Evolutionary conservation across 2,329 filamentous ascomycete species (phyloP).

Genomic region (Exophiala viscosa): DNA sequence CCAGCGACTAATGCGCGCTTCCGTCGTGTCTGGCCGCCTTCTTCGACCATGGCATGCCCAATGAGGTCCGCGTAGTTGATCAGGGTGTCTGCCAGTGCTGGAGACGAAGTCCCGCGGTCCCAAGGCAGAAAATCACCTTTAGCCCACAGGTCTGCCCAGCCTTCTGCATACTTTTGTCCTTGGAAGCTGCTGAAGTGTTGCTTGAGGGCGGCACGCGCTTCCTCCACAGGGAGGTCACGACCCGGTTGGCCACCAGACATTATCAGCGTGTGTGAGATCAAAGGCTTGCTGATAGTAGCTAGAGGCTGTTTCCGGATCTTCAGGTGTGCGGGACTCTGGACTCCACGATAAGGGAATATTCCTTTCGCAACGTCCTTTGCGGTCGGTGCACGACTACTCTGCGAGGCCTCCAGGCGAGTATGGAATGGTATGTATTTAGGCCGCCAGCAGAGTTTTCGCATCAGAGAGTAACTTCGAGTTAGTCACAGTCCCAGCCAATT

Average conservation of each 20-base stretch:
- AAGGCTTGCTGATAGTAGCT: neutral
- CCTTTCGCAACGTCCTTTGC: too few relatives aligned
- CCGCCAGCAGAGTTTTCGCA: too few relatives aligned
- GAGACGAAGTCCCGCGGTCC: slow-evolving; percentile 58
- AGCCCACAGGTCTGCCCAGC: slow-evolving; percentile 58
- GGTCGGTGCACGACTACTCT: too few relatives aligned
- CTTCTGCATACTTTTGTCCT: slow-evolving; percentile 41
- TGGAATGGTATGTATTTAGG: too few relatives aligned
- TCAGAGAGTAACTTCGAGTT: too few relatives aligned
- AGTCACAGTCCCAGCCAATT: too few relatives aligned
- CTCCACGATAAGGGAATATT: too few relatives aligned
- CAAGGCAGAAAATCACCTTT: slow-evolving; percentile 53
- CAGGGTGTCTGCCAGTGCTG: slow-evolving; percentile 56
- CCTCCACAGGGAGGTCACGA: slow-evolving; percentile 12
- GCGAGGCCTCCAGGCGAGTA: too few relatives aligned
- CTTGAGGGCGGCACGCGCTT: slow-evolving; percentile 23
- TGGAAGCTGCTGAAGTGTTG: slow-evolving; percentile 42
- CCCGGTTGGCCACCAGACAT: slow-evolving; percentile 1
- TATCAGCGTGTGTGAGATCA: neutral
- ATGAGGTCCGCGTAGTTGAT: slow-evolving; percentile 37
- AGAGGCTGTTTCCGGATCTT: neutral
- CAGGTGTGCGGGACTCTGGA: neutral
- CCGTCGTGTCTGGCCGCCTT: slow-evolving; percentile 38
- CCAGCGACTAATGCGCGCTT: slow-evolving; percentile 71
- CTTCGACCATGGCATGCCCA: slow-evolving; percentile 34